Conservation (phyloP, 2,329 filamentous ascomycete species). For the Pseudocercospora ulei region DNA sequence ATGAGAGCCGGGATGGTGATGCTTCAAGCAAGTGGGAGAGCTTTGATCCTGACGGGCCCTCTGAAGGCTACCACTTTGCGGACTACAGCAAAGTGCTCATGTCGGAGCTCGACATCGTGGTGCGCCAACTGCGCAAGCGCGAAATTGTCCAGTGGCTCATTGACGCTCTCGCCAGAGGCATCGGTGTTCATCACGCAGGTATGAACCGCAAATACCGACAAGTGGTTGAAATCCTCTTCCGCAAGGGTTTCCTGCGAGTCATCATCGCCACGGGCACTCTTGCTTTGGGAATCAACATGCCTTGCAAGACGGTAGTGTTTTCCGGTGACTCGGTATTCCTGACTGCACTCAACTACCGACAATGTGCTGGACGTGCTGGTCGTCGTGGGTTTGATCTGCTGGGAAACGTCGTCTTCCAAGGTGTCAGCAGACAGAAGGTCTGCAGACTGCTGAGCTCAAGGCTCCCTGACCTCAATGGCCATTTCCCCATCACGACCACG, state of each 20-base stretch:
- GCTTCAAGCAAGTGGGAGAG: slow-evolving; percentile 51
- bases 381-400: slow-evolving; percentile 71
- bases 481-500: slow-evolving; percentile 68
- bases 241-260: slow-evolving; percentile 59
- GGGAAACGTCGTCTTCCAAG: slow-evolving; percentile 71
- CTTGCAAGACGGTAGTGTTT: slow-evolving; percentile 72
- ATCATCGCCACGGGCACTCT: slow-evolving; percentile 68
- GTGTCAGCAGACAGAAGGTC: slow-evolving; percentile 51
- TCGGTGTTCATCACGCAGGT: slow-evolving; percentile 70
- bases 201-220: slow-evolving; percentile 71
- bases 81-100: slow-evolving; percentile 50
- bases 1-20: slow-evolving; percentile 49
- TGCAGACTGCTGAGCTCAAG: slow-evolving; percentile 62
- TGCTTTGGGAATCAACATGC: slow-evolving; percentile 72
- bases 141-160: slow-evolving; percentile 48
- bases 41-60: slow-evolving; percentile 57
- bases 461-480: slow-evolving; percentile 63
- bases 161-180: slow-evolving; percentile 53
- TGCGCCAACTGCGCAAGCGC: slow-evolving; percentile 45
- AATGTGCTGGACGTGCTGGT: slow-evolving; percentile 66
- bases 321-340: slow-evolving; percentile 62
- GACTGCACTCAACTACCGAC: slow-evolving; percentile 65
- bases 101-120: slow-evolving; percentile 50
- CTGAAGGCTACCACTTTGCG: slow-evolving; percentile 57
- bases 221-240: slow-evolving; percentile 62